phyloP scores from a whole-genome alignment of 2,329 filamentous ascomycete species.

The Phoma sp. region DNA sequence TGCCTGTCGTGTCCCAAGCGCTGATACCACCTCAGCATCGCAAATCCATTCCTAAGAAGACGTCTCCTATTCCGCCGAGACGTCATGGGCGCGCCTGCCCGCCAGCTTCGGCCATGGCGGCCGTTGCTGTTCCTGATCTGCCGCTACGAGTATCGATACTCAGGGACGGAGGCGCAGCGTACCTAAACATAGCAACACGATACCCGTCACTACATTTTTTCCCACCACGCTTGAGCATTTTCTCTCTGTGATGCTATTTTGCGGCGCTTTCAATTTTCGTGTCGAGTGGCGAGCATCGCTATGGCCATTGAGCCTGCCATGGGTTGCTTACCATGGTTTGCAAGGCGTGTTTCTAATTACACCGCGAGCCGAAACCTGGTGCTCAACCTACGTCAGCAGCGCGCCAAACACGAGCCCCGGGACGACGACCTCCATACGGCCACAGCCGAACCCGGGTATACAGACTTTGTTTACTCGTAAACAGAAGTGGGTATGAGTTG shows the following conservation, averaged over 20 bases:
- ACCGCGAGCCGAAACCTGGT: slow-evolving; percentile 8
- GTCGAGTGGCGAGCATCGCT: slow-evolving; percentile 18
- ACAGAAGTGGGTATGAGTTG: background rate
- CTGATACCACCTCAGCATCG: slow-evolving; percentile 20
- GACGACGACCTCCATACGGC: background rate
- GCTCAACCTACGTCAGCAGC: slow-evolving; percentile 17
- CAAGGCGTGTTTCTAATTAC: slow-evolving; percentile 14
- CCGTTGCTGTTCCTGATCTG: slow-evolving; percentile 40
- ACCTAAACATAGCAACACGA: slow-evolving; percentile 46
- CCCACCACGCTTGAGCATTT: slow-evolving; percentile 19
- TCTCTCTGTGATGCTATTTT: slow-evolving; percentile 27
- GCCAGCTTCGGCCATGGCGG: slow-evolving; percentile 28
- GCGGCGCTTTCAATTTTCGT: slow-evolving; percentile 23
- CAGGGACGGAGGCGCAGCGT: slow-evolving; percentile 43
- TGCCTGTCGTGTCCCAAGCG: slow-evolving; percentile 20
- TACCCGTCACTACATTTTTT: slow-evolving; percentile 23
- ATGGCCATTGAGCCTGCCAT: slow-evolving; percentile 10
- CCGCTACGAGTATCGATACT: slow-evolving; percentile 33
- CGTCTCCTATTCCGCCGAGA: slow-evolving; percentile 32
- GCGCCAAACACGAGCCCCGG: background rate
- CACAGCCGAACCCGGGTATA: slow-evolving; percentile 1
- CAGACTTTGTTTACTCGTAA: slow-evolving; percentile 6
- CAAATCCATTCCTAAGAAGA: slow-evolving; percentile 26
- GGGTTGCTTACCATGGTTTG: slow-evolving; percentile 2
- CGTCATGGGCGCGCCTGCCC: slow-evolving; percentile 38